Conservation (phyloP, 306 rosid species). For the Cercis canadensis region DNA sequence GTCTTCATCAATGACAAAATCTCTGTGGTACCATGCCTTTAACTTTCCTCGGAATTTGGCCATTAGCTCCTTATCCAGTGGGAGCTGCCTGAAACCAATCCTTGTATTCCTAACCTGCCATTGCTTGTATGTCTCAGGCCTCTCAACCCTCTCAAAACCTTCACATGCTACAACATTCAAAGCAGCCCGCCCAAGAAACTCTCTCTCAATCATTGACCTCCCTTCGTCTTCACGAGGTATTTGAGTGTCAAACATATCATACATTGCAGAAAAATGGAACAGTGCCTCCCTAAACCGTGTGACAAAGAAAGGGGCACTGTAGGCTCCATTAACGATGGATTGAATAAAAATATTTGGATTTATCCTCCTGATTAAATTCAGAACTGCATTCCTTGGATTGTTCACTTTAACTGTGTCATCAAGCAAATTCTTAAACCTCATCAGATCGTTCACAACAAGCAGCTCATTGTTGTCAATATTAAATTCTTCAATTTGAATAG, state of each 20-base stretch:
- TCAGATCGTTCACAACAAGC: conserved; percentile 41
- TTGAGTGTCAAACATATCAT: conserved; percentile 55
- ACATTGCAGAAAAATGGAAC: conserved; percentile 60
- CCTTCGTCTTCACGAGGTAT: conserved; percentile 44
- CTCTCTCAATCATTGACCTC: conserved; percentile 65
- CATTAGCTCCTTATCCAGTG: conserved; percentile 47
- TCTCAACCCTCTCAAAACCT: conserved; percentile 65
- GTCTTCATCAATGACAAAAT: conserved; percentile 57
- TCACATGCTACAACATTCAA: conserved; percentile 73
- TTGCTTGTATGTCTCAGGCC: conserved; percentile 69
- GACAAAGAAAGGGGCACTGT: conserved; percentile 63
- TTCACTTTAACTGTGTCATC: conserved; percentile 64
- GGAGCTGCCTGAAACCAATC: conserved; percentile 57
- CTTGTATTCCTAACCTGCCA: conserved; percentile 60
- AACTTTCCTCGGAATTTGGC: conserved; percentile 32
- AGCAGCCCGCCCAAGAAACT: conserved; percentile 56
- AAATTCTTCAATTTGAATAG: conserved; percentile 48
- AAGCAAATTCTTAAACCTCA: conserved; percentile 47
- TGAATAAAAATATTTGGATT: conserved; percentile 65
- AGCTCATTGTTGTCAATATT: conserved; percentile 42
- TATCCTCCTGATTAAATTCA: conserved; percentile 54
- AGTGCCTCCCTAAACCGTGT: conserved; percentile 72
- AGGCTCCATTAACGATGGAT: conserved; percentile 50
- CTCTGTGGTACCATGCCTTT: conserved; percentile 50
- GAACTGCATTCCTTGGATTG: conserved; percentile 61